Conservation (phyloP, 371 early-diverging fungal species). For the Mucor piriformis region DNA sequence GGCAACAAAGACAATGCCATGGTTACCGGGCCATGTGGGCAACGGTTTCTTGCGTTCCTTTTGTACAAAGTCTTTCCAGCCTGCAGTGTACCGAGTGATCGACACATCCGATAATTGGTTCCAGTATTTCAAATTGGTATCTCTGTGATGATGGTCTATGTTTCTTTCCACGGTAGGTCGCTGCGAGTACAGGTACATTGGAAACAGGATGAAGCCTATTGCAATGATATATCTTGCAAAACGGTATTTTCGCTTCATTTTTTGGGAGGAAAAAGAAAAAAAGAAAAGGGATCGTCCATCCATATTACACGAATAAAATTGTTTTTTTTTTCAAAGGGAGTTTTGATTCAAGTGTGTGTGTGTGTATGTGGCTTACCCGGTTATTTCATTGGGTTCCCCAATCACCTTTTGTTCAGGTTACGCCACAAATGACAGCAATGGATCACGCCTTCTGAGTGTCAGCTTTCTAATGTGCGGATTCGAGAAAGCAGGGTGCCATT, state of each 20-base stretch:
- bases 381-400: too few species aligned
- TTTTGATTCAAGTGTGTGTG: too few species aligned
- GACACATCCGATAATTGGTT: conserved; percentile 7
- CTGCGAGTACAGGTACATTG: background rate
- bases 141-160: conserved; percentile 17
- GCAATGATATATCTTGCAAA: background rate
- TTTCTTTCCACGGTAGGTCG: conserved; percentile 8
- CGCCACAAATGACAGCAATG: too few species aligned
- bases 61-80: conserved; percentile 18
- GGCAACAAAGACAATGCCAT: conserved; percentile 43
- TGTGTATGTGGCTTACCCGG: too few species aligned
- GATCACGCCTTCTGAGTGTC: too few species aligned
- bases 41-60: conserved; percentile 6
- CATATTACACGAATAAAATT: too few species aligned
- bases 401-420: too few species aligned
- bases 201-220: background rate
- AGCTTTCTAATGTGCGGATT: too few species aligned
- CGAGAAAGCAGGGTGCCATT: too few species aligned
- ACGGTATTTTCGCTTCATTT: background rate
- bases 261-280: background rate
- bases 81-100: background rate
- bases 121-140: conserved; percentile 8
- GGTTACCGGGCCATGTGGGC: background rate
- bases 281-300: background rate
- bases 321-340: too few species aligned